Percentiles rank a stretch among this genome's conserved stretches.
Conservation (phyloP, 768 basidiomycete species). For the Tubosaeta brunneosetosa region DNA sequence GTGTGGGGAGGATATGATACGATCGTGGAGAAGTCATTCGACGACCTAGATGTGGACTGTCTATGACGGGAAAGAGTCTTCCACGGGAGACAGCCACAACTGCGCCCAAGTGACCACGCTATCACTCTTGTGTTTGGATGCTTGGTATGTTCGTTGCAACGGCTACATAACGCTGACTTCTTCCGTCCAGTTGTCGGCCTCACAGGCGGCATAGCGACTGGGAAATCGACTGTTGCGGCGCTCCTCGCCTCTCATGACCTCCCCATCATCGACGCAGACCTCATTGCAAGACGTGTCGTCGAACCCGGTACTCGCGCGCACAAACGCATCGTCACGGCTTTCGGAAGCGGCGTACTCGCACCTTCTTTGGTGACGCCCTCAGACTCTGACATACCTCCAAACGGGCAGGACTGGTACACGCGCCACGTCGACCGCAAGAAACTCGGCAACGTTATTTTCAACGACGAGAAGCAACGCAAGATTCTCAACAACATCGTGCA, state of each 20-base stretch:
- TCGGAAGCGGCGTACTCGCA: constrained; percentile 66
- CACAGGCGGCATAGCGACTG: constrained; percentile 94
- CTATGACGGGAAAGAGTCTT: too few species aligned
- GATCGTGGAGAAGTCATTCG: too few species aligned
- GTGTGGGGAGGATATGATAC: too few species aligned
- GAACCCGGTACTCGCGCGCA: constrained; percentile 77
- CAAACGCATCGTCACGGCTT: constrained; percentile 57
- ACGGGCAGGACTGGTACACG: constrained; percentile 31
- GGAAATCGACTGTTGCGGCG: constrained; percentile 88
- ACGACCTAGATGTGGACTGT: too few species aligned
- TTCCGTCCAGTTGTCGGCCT: constrained; percentile 76
- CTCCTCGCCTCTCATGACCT: constrained; percentile 62
- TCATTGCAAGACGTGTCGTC: constrained; percentile 82
- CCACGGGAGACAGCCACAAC: too few species aligned
- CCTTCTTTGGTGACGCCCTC: constrained; percentile 11
- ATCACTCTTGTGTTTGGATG: background rate
- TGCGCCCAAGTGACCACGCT: too few species aligned
- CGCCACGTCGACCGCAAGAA: constrained; percentile 78
- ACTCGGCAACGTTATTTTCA: constrained; percentile 83
- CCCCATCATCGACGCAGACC: constrained; percentile 91
- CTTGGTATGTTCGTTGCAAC: background rate
- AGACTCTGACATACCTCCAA: background rate
- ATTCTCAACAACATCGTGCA: constrained; percentile 84
- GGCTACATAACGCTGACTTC: background rate
- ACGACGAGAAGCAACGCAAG: constrained; percentile 63